phyloP scores from a whole-genome alignment of 1,284 basidiomycete species.

The Boletus smithii region DNA sequence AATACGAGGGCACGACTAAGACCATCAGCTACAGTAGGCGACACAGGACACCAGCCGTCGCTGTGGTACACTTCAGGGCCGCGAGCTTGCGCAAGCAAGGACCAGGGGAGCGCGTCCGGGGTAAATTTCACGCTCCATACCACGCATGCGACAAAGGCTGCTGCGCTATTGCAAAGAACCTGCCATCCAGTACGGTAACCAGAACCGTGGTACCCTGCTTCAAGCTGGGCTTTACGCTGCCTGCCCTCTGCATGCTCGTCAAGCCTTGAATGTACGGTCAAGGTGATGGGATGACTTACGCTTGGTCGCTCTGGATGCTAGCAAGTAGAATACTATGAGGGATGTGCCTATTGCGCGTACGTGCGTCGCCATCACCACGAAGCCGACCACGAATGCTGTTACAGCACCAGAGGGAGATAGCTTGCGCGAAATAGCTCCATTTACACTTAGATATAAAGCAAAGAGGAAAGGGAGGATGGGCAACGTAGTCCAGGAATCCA shows the following conservation, averaged over 20 bases:
- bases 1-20: slow-evolving; percentile 63
- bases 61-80: slow-evolving; percentile 16
- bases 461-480: slow-evolving; percentile 34
- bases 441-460: slow-evolving; percentile 41
- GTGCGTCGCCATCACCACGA: slow-evolving; percentile 57
- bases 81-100: slow-evolving; percentile 12
- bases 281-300: slow-evolving; percentile 36
- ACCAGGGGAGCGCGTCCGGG: slow-evolving; percentile 35
- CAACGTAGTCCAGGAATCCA: slow-evolving; percentile 17
- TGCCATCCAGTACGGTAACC: slow-evolving; percentile 77
- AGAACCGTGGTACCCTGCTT: slow-evolving; percentile 70
- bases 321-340: slow-evolving; percentile 79
- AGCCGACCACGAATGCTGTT: slow-evolving; percentile 75
- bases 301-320: slow-evolving; percentile 83
- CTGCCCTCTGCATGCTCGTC: slow-evolving; percentile 52
- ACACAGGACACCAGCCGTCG: slow-evolving; percentile 29
- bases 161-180: slow-evolving; percentile 78
- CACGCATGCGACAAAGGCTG: slow-evolving; percentile 62
- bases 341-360: slow-evolving; percentile 67
- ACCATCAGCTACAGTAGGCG: slow-evolving; percentile 31
- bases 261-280: slow-evolving; percentile 1
- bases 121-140: slow-evolving; percentile 64
- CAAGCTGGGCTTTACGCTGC: slow-evolving; percentile 67
- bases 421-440: slow-evolving; percentile 46
- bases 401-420: slow-evolving; percentile 70